Evolutionary conservation across 139 green algal species (phyloP), one percentile per base, ranked within the genome.

Genomic region (Tetradesmus obliquus): DNA sequence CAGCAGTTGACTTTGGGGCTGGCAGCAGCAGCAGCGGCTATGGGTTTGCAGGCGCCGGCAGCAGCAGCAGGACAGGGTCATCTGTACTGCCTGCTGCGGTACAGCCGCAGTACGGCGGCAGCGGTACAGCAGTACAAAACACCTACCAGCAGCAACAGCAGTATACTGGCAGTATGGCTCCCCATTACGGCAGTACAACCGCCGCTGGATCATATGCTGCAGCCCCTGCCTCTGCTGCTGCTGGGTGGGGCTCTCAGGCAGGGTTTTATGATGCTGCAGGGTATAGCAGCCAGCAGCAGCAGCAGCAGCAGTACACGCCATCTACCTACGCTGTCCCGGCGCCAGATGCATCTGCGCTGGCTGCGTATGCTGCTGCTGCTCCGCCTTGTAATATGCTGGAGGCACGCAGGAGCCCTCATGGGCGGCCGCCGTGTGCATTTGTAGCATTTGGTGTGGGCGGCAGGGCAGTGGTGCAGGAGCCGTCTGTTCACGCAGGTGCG

Each of bases 351-450:
- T 79, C 79, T 53, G 58, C 88, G 6, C 24, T 86, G 57, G 88
- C 88, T 20, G 79, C 79, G 12, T 86, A 86, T 58, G 84, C 90
- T 83, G 84, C 84, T 55, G 74, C 83, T 58, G 58, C 90, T 10
- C 55, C 80, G 24, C 91, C 91, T 4, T 12, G 79, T 19, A 92
- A 87, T 3, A 83, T 82, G 53, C 10, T 54, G 7, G 85, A 94
- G 80, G 92, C 86, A 51, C 76, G 82, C 20, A 71, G 71, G 17
- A 88, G 55, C 20, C 90, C 92, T 3, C 85, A 92, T 32, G 92
- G 92, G 8, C 90, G 92, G 55, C 92, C 92, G n/a, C 82, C 90
- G 20, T 94, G 92, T 79, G 53, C 71, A 24, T 66, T 93, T 54
- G 87, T 91, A 1, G 87, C 66, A 60, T 93, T 90, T 79, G 87